Conservation (phyloP, 495 filamentous ascomycete genomes). For the Penicillium chermesinum region DNA sequence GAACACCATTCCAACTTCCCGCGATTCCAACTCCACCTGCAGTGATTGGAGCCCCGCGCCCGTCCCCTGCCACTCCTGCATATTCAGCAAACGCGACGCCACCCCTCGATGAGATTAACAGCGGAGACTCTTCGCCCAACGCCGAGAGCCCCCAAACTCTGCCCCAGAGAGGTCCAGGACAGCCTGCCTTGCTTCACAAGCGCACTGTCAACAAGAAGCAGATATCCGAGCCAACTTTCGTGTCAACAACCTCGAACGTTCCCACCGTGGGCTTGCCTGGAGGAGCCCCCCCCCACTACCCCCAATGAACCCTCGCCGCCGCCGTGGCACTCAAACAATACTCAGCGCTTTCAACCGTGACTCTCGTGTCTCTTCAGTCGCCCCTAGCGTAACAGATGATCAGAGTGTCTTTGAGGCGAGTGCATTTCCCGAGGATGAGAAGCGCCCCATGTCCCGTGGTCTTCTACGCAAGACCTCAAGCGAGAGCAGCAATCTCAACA, state of each 20-base stretch:
- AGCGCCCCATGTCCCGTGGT: conserved; percentile 37
- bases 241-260: conserved; percentile 72
- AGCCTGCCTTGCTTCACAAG: conserved; percentile 43
- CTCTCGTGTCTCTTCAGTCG: conserved; percentile 19
- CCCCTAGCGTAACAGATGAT: conserved; percentile 35
- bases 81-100: conserved; percentile 55
- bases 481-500: conserved; percentile 38
- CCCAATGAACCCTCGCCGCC: conserved; percentile 65
- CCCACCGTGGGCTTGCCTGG: conserved; percentile 58
- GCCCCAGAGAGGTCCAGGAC: conserved; percentile 29
- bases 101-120: conserved; percentile 35
- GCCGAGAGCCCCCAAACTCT: conserved; percentile 13
- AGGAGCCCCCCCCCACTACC: conserved; percentile 53
- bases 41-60: conserved; percentile 45
- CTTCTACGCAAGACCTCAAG: conserved; percentile 51
- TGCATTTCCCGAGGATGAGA: conserved; percentile 50
- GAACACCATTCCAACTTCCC: conserved; percentile 25
- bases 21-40: conserved; percentile 29
- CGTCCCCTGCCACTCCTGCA: conserved; percentile 46
- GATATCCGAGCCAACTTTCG: conserved; percentile 79
- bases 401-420: conserved; percentile 19
- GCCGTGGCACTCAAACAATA: conserved; percentile 52
- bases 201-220: conserved; percentile 64
- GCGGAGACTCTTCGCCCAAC: conserved; percentile 1
- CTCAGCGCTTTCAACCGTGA: conserved; percentile 46